These are phyloP conservation scores for Sinapis alba DNA, from an alignment of 441 rosid genomes.

Conservation along the genomic window DNA sequence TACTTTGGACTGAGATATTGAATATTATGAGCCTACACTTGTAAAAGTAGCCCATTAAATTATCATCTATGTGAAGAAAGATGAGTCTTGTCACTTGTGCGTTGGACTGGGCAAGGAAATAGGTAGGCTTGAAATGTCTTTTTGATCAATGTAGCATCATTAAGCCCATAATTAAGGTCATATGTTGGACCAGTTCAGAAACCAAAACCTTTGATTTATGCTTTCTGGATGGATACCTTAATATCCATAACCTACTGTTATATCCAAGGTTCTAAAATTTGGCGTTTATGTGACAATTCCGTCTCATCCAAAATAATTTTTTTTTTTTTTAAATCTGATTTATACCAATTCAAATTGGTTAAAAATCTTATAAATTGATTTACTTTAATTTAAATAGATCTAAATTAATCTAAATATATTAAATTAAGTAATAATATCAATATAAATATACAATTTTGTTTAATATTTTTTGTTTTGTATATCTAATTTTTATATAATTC, in stretches of 20 bases:
- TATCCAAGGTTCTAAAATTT: background rate
- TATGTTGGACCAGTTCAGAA: background rate
- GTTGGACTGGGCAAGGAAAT: slow-evolving; percentile 48
- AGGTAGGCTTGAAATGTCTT: background rate
- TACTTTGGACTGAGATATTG: background rate
- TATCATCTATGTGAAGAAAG: slow-evolving; percentile 44
- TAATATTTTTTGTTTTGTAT: too few relatives aligned
- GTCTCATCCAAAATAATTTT: too few relatives aligned
- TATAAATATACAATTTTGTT: too few relatives aligned
- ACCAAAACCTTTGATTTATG: background rate
- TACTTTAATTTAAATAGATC: too few relatives aligned
- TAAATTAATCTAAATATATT: too few relatives aligned
- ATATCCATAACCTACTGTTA: background rate
- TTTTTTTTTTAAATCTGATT: too few relatives aligned
- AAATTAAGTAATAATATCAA: too few relatives aligned
- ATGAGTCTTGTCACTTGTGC: slow-evolving; percentile 53
- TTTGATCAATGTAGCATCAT: background rate
- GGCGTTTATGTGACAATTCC: too few relatives aligned
- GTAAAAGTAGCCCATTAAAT: slow-evolving; percentile 1
- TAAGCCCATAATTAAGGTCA: slow-evolving; percentile 12
- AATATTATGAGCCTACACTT: slow-evolving; percentile 9
- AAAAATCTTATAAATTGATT: too few relatives aligned
- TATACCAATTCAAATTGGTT: too few relatives aligned
- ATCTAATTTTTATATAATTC: too few relatives aligned
- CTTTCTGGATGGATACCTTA: background rate